Base-by-base conservation (phyloP, 192 early-diverging fungal genomes). In the Coemansia sp. region DNA sequence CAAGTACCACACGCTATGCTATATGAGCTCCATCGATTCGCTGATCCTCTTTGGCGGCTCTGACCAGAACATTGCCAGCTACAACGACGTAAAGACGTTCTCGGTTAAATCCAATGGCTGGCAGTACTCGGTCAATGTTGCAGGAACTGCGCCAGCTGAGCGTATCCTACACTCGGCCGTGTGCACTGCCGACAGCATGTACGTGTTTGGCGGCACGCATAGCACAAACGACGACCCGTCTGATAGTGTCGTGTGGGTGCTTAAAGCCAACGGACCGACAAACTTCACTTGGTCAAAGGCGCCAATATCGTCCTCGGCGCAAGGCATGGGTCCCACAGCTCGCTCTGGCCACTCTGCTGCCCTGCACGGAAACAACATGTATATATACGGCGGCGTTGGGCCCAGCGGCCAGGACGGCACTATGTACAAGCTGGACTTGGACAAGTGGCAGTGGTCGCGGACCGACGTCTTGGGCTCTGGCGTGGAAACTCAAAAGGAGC, bases 321-420 rank as follows among this genome's bases (percentile, higher is more conserved):
- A 76, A 56, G 64, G 29, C 21, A 76, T 54, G 46, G 89, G 77
- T 39, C 91, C 74, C 34, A 79, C 82, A 5, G 75, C 86, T 21
- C 64, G 86, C 35, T 81, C 84, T 54, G 91, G 91, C 35, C 91
- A 93, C 61, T 84, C 88, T 9, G 89, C 90, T 1, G 81, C 88
- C 13, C 56, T 89, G 2, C 74, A 86, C 62, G 74, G 81, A 29
- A 83, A 75, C 42, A 84, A 75, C 14, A 88, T 93, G 78, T 89
- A 89, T 45, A 79, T 90, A 29, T 93, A 84, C 75, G 91, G 91
- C 39, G 91, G 91, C 13, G 79, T 85, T 62, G 88, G 87, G 10
- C 56, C 76, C 1, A 77, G 75, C 9, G 79, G 73, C 31, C 70
- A 84, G 64, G 90, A 93, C 65, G 75, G 67, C 24, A 88, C 79